These are phyloP conservation scores for Acanthamoeba culbertsoni DNA, from an alignment of 208 protist genomes.

Conservation along the genomic window DNA sequence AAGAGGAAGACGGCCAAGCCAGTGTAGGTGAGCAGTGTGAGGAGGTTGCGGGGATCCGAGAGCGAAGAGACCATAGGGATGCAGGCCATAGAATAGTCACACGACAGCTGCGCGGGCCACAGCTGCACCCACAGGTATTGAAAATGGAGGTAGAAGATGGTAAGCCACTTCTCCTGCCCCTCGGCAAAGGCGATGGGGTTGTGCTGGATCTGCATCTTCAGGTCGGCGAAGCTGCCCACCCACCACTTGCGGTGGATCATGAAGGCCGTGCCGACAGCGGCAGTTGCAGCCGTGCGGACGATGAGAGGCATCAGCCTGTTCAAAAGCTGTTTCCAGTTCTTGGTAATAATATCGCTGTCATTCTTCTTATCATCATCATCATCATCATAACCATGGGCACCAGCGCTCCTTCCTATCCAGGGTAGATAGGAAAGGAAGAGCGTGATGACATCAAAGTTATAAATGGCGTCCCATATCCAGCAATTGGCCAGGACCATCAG, in stretches of 20 bases:
- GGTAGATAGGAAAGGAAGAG: constrained; percentile 67
- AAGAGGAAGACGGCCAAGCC: constrained; percentile 49
- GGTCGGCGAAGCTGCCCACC: constrained; percentile 33
- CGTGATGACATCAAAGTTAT: background rate
- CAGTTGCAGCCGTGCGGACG: background rate
- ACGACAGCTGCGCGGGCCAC: constrained; percentile 85
- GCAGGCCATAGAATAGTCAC: constrained; percentile 90
- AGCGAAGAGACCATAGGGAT: constrained; percentile 81
- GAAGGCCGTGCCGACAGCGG: background rate
- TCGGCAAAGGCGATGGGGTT: constrained; percentile 88
- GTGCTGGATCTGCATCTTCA: constrained; percentile 66
- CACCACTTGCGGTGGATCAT: constrained; percentile 19
- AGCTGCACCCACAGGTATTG: constrained; percentile 89
- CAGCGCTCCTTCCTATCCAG: background rate
- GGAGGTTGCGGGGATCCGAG: constrained; percentile 75
- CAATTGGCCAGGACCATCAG: constrained; percentile 84
- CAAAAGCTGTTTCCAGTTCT: too few species aligned
- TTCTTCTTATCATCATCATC: background rate
- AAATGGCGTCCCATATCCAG: constrained; percentile 75
- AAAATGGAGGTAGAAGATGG: constrained; percentile 82
- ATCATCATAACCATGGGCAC: background rate
- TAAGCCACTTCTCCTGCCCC: constrained; percentile 64
- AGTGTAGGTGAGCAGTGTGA: constrained; percentile 64
- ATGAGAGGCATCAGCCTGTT: background rate
- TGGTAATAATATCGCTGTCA: background rate